A percentile compares a stretch with the other conserved stretches of the same genome.
Evolutionary conservation across 2,329 filamentous ascomycete species (phyloP).

Genomic region (Trichoderma sp.): DNA sequence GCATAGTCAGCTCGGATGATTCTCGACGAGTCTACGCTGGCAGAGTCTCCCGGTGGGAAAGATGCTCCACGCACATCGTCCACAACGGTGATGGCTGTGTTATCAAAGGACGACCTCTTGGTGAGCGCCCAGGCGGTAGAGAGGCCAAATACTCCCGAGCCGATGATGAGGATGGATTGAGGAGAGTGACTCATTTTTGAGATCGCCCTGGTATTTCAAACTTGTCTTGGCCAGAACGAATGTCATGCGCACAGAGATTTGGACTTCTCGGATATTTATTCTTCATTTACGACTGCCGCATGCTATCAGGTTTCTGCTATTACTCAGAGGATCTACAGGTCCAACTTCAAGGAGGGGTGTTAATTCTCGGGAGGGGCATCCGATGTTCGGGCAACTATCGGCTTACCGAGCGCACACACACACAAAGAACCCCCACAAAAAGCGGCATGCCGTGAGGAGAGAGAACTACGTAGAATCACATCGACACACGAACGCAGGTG

Average conservation of each 20-base stretch:
- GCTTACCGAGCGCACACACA: background rate
- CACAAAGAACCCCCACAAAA: background rate
- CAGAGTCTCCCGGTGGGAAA: conserved; percentile 58
- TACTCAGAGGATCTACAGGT: background rate
- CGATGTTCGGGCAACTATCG: conserved; percentile 5
- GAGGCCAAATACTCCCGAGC: conserved; percentile 64
- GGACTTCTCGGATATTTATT: background rate
- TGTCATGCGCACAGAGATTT: background rate
- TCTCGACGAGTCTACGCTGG: conserved; percentile 61
- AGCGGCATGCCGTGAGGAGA: background rate
- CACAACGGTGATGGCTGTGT: conserved; percentile 56
- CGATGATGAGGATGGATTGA: conserved; percentile 62
- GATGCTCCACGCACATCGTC: conserved; percentile 51
- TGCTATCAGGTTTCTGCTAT: background rate
- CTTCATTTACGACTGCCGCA: background rate
- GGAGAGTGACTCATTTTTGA: conserved; percentile 35
- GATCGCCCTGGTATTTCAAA: background rate
- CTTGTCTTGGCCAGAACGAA: background rate
- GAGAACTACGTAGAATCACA: conserved; percentile 8
- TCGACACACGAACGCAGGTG: background rate
- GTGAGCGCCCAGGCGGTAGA: conserved; percentile 65
- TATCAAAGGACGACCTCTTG: conserved; percentile 53
- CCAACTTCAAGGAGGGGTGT: background rate
- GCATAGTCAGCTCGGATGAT: conserved; percentile 76
- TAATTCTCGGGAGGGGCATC: background rate